Conservation (phyloP, 2,329 filamentous ascomycete genomes). For the Cladosporium sp. region DNA sequence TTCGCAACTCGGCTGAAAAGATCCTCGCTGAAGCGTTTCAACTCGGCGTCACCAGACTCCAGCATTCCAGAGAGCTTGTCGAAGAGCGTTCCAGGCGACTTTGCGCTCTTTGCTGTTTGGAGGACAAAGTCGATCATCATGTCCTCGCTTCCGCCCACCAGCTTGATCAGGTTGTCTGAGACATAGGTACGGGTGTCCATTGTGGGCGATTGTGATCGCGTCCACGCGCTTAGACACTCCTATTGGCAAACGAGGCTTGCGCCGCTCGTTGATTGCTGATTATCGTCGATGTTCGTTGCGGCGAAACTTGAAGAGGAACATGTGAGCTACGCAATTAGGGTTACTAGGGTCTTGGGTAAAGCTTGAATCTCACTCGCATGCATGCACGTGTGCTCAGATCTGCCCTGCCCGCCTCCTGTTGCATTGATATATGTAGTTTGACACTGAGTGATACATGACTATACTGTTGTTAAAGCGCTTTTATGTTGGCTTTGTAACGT, state of each 20-base stretch:
- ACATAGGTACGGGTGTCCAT: slow-evolving; percentile 37
- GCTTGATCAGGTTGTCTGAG: slow-evolving; percentile 49
- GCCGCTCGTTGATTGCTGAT: background rate
- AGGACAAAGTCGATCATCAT: slow-evolving; percentile 56
- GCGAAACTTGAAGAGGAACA: background rate
- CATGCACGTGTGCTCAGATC: no score
- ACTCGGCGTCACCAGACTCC: slow-evolving; percentile 44
- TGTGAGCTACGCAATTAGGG: background rate
- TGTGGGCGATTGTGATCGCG: slow-evolving; percentile 8
- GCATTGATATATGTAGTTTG: no score
- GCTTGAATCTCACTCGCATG: background rate
- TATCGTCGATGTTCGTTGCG: background rate
- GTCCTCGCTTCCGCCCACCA: slow-evolving; percentile 53
- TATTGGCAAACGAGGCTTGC: background rate
- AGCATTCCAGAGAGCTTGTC: slow-evolving; percentile 52
- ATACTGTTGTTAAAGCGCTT: no score
- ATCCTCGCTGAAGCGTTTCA: slow-evolving; percentile 45
- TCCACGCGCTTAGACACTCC: background rate
- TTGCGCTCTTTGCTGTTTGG: slow-evolving; percentile 49
- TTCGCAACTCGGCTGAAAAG: slow-evolving; percentile 36
- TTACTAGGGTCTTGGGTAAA: background rate
- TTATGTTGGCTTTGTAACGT: no score
- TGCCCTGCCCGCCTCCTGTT: no score
- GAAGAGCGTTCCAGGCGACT: slow-evolving; percentile 44
- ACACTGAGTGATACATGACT: no score